Evolutionary conservation across 2,329 filamentous ascomycete genomes (phyloP).

Genomic region (Aspergillus fumigatiaffinis): DNA sequence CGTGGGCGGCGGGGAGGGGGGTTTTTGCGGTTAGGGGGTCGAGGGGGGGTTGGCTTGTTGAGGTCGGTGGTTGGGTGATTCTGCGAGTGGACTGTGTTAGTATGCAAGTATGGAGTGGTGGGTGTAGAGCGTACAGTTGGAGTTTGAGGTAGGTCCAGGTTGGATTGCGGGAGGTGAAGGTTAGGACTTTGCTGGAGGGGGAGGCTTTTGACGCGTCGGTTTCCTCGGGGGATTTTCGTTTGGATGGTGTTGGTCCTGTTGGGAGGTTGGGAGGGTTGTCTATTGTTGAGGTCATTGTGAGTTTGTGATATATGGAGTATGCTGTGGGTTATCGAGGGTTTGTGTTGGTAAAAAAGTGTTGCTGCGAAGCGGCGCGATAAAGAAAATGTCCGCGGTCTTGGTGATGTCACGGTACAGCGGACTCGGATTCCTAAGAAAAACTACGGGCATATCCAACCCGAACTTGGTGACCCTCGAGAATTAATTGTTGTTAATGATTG

Average conservation of each 20-base stretch:
- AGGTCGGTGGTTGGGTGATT: constrained; percentile 24
- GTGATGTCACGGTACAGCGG: constrained; percentile 17
- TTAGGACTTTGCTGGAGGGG: constrained; percentile 15
- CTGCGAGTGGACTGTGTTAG: constrained; percentile 12
- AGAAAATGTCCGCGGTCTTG: constrained; percentile 13
- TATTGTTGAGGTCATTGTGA: constrained; percentile 2
- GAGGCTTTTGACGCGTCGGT: not conserved
- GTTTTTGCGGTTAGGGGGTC: constrained; percentile 46
- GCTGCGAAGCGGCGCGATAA: not conserved
- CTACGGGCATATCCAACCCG: not conserved
- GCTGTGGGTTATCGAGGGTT: not conserved
- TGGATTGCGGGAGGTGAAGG: constrained; percentile 41
- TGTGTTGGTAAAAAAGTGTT: not conserved
- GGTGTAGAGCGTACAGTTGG: constrained; percentile 30
- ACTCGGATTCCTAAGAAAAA: not conserved
- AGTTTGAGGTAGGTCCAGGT: constrained; percentile 43
- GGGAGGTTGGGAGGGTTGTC: not conserved
- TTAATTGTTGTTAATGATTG: constrained; percentile 8
- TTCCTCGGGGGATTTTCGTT: constrained; percentile 24
- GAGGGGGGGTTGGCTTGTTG: constrained; percentile 20
- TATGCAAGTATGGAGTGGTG: not conserved
- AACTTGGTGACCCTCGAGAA: not conserved
- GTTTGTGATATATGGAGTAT: not conserved
- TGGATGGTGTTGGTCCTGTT: constrained; percentile 7
- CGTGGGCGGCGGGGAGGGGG: too few species aligned